Percentiles rank a stretch among this genome's conserved stretches.
These are phyloP conservation scores for Cenchrus fungigraminus DNA, from an alignment of 176 grass and related monocot species.

Conservation along the genomic window DNA sequence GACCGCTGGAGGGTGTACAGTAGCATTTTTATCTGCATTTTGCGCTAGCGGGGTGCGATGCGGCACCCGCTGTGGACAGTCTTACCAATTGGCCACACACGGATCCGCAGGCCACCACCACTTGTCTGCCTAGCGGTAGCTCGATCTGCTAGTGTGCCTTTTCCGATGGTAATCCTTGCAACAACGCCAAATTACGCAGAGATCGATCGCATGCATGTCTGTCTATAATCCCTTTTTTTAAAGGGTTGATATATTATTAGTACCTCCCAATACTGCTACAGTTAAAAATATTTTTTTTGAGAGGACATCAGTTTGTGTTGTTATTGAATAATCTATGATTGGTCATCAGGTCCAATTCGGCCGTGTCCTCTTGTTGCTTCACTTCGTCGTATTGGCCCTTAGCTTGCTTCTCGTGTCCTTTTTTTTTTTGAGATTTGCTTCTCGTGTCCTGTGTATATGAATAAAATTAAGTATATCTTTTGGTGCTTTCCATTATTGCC, in stretches of 20 bases:
- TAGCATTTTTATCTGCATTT: no score
- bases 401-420: background rate
- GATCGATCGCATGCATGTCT: background rate
- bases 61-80: no score
- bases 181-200: background rate
- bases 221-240: no score
- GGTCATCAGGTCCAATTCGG: background rate
- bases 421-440: background rate
- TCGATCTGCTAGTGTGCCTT: background rate
- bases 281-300: background rate
- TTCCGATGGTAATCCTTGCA: background rate
- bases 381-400: constrained; percentile 25
- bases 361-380: constrained; percentile 11
- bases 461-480: background rate
- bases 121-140: background rate
- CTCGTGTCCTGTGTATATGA: background rate
- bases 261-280: background rate
- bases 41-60: no score
- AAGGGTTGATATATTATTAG: no score
- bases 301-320: background rate
- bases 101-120: background rate
- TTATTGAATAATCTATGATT: background rate
- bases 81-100: background rate
- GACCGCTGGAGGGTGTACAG: no score
- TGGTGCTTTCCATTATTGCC: no score